Percentiles rank a stretch among this genome's conserved stretches.
Conservation (phyloP, 257 asterid genomes). For the Anisodus tanguticus region DNA sequence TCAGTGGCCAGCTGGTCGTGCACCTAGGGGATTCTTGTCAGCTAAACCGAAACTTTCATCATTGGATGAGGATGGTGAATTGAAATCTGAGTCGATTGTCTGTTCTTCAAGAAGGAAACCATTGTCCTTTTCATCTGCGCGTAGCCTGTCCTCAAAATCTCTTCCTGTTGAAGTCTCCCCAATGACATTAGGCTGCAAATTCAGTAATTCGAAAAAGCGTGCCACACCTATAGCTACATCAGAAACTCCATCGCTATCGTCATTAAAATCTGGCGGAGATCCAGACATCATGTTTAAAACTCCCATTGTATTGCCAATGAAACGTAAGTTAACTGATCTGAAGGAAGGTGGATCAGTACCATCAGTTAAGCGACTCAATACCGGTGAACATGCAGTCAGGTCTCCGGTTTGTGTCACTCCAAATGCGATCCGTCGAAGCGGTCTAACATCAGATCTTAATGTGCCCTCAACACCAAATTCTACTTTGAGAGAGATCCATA, state of each 20-base stretch:
- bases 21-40: conserved; percentile 68
- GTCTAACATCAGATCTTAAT: conserved; percentile 62
- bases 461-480: conserved; percentile 45
- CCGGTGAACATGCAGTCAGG: conserved; percentile 62
- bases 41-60: conserved; percentile 56
- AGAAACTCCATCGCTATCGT: conserved; percentile 59
- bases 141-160: conserved; percentile 44
- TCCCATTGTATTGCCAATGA: conserved; percentile 84
- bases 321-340: conserved; percentile 74
- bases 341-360: conserved; percentile 57
- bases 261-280: conserved; percentile 55
- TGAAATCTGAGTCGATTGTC: conserved; percentile 54
- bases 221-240: conserved; percentile 44
- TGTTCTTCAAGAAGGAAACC: conserved; percentile 63
- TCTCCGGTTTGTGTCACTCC: conserved; percentile 69
- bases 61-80: conserved; percentile 53
- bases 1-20: conserved; percentile 93
- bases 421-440: conserved; percentile 51
- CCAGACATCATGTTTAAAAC: conserved; percentile 62
- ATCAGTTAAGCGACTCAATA: conserved; percentile 68
- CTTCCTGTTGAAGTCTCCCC: conserved; percentile 55
- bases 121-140: conserved; percentile 47
- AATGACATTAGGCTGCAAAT: conserved; percentile 48
- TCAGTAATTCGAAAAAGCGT: conserved; percentile 45
- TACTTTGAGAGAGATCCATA: conserved; percentile 55